Conservation (phyloP, 345 rosid species). For the Syzygium jambos region DNA sequence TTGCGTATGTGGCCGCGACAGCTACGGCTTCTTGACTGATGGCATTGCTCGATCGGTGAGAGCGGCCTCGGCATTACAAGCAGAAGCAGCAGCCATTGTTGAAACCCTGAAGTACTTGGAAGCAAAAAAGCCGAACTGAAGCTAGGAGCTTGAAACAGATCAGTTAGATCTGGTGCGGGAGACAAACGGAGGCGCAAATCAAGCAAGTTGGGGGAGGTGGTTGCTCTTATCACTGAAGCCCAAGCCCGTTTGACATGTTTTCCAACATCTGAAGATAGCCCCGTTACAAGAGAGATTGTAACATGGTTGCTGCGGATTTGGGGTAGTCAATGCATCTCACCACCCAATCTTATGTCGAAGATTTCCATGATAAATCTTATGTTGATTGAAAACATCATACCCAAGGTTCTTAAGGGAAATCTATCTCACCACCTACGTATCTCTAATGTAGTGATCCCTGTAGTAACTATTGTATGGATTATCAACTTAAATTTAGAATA, state of each 20-base stretch:
- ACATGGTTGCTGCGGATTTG: rapidly evolving
- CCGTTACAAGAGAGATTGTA: neutral
- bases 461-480: neutral
- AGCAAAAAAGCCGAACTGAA: neutral
- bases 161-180: rapidly evolving
- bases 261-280: too few species aligned
- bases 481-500: too few species aligned
- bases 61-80: neutral
- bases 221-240: neutral
- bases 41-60: neutral
- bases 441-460: neutral
- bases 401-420: neutral
- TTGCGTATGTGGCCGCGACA: neutral
- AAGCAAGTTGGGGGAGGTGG: neutral
- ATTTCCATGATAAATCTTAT: too few species aligned
- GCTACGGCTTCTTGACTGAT: neutral
- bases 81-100: neutral
- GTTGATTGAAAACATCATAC: neutral
- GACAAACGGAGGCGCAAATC: rapidly evolving
- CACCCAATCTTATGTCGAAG: neutral
- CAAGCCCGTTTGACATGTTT: neutral
- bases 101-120: neutral
- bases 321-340: neutral
- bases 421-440: neutral
- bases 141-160: rapidly evolving